A percentile compares a stretch with the other conserved stretches of the same genome.
Evolutionary conservation across 2,329 filamentous ascomycete species (phyloP).

Genomic region (Biscogniauxia mediterranea): DNA sequence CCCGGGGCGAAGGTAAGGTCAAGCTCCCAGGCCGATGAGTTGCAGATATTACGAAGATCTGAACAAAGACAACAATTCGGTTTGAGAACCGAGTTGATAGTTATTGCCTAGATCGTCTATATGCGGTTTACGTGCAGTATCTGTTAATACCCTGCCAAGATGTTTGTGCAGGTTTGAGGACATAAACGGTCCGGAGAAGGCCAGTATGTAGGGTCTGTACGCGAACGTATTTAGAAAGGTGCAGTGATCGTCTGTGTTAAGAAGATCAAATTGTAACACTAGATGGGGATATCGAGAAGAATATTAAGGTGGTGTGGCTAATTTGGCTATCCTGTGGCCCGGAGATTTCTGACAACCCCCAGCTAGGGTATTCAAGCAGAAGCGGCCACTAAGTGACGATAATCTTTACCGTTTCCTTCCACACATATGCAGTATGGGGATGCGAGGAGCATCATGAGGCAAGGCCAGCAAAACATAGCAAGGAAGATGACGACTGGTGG

Average conservation of each 20-base stretch:
- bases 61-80: conserved; percentile 11
- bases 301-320: conserved; percentile 34
- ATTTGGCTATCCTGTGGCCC: conserved; percentile 33
- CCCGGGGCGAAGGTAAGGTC: conserved; percentile 17
- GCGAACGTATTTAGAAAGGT: conserved; percentile 4
- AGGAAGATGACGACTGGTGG: conserved; percentile 31
- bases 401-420: conserved; percentile 33
- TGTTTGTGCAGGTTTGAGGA: conserved; percentile 12
- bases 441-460: conserved; percentile 31
- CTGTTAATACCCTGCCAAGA: conserved; percentile 13
- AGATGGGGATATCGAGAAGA: conserved; percentile 25
- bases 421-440: conserved; percentile 31
- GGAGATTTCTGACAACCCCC: conserved; percentile 29
- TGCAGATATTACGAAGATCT: conserved; percentile 8
- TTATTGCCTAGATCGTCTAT: conserved; percentile 18
- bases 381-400: conserved; percentile 31
- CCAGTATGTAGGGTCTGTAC: conserved; percentile 10
- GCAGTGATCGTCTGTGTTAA: conserved; percentile 2
- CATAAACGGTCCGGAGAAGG: conserved; percentile 8
- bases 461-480: conserved; percentile 29
- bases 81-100: conserved; percentile 12
- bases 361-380: conserved; percentile 29
- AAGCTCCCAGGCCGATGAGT: conserved; percentile 19
- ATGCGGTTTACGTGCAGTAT: conserved; percentile 13
- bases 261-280: conserved; percentile 23